Evolutionary conservation across 2,329 filamentous ascomycete genomes (phyloP), one percentile per base, ranked within the genome.

Genomic region (Microcyclospora pomicola): DNA sequence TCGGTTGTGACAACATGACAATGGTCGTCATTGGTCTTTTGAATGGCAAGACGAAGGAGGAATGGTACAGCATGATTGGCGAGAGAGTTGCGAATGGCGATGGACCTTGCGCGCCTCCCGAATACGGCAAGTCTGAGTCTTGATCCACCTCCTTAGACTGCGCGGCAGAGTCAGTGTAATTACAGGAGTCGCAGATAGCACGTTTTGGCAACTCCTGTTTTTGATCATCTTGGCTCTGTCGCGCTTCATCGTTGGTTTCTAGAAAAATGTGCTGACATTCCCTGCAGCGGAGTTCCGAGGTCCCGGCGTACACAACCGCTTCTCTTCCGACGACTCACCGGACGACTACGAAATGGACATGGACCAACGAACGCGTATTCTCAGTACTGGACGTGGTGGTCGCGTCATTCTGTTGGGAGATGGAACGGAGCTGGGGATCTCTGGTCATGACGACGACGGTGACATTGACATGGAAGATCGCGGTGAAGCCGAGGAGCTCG

Each of bases 1-100:
- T 98, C 44, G 91, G 91, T 44, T 98, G 91, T 62, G 91, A 98
- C 69, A 98, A 98, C 71, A 98, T 98, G 91, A 98, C 91, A 50
- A 96, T 98, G 82, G 69, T 80, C 52, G 73, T 98, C 49, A 68
- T 98, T 56, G 91, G 81, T 49, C 77, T 98, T 59, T 73, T 98
- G 50, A 77, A 83, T 56, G 91, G 88, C 61, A 86, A 83, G 71
- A 82, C 78, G 52, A 92, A 93, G 73, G 87, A 95, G 58, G 82
- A 95, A 67, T 98, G 91, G 91, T 98, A 98, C 63, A 84, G 95
- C 56, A 80, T 87, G 68, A 82, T 98, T 61, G 85, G 81, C 55
- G 85, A 82, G 68, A 77, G 91, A 59, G 91, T 98, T 63, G 84
- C 87, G 53, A 87, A 88, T 60, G 91, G 88, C 64, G 91, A 98